Percentiles rank a stretch among this genome's conserved stretches.
Conservation (phyloP, 495 filamentous ascomycete genomes). For the Aspergillus hancockii region DNA sequence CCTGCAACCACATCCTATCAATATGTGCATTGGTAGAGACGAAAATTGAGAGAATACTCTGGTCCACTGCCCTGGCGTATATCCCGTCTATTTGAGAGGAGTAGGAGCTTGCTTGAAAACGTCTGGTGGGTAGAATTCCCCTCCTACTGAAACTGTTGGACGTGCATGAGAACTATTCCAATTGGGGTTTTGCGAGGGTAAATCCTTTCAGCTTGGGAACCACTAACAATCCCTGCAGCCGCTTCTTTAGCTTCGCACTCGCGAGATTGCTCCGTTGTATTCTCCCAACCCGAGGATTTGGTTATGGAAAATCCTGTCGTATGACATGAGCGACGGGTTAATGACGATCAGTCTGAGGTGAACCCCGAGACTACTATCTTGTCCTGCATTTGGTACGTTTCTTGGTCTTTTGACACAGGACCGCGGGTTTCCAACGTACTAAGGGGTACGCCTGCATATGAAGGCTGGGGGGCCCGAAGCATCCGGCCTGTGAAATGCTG, state of each 20-base stretch:
- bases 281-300: not conserved
- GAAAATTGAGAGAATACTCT: not conserved
- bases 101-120: not conserved
- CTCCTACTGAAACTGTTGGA: constrained; percentile 2
- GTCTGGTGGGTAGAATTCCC: not conserved
- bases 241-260: not conserved
- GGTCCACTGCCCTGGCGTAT: not conserved
- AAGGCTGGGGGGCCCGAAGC: not conserved
- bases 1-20: not conserved
- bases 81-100: not conserved
- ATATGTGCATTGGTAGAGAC: not conserved
- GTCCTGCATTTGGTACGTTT: not conserved
- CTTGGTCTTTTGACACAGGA: not conserved
- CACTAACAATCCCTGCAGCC: constrained; percentile 2
- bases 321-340: not conserved
- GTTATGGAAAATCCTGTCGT: not conserved
- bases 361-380: not conserved
- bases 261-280: not conserved
- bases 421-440: not conserved
- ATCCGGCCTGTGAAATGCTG: not conserved
- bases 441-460: not conserved
- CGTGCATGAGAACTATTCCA: constrained; percentile 1
- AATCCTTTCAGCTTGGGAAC: not conserved
- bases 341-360: not conserved
- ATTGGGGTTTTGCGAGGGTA: not conserved